Evolutionary conservation across 495 filamentous ascomycete species (phyloP).

Genomic region (Thermothielavioides terrestris): DNA sequence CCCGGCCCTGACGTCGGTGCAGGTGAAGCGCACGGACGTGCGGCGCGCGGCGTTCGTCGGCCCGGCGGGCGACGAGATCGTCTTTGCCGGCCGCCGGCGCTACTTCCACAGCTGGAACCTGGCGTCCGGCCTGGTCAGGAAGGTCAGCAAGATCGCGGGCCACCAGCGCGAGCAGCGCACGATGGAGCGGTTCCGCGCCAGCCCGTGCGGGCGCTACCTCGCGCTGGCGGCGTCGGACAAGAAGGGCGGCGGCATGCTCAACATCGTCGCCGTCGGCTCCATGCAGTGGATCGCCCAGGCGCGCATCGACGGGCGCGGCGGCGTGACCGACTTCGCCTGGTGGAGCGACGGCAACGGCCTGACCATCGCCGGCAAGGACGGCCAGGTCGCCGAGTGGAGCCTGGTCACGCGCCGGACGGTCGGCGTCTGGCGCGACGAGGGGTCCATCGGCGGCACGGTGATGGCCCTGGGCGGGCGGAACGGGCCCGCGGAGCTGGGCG

Average conservation of each 20-base stretch:
- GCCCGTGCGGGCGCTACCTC: conserved; percentile 77
- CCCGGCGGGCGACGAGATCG: conserved; percentile 54
- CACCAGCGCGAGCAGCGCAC: conserved; percentile 75
- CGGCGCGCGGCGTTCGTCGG: conserved; percentile 68
- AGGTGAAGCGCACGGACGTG: conserved; percentile 73
- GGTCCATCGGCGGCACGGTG: conserved; percentile 75
- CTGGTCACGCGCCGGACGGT: conserved; percentile 54
- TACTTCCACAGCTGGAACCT: conserved; percentile 97
- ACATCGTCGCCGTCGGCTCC: conserved; percentile 70
- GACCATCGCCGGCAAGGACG: conserved; percentile 70
- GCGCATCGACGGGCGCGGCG: conserved; percentile 71
- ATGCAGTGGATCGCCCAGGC: conserved; percentile 82
- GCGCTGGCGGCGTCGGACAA: conserved; percentile 65
- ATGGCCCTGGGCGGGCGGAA: conserved; percentile 63
- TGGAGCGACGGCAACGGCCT: conserved; percentile 73
- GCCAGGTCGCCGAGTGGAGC: conserved; percentile 89
- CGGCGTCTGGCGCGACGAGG: conserved; percentile 83
- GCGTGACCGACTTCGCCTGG: conserved; percentile 85
- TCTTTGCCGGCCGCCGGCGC: conserved; percentile 74
- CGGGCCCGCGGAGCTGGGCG: conserved; percentile 56
- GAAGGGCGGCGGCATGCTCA: conserved; percentile 81
- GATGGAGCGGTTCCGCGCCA: conserved; percentile 84
- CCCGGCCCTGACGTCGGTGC: conserved; percentile 79
- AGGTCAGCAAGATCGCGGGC: conserved; percentile 66
- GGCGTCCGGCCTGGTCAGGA: conserved; percentile 67